A percentile compares a stretch with the other conserved stretches of the same genome.
These are phyloP conservation scores for Heliosperma pusillum DNA, from an alignment of 148 eudicot species.

Conservation along the genomic window DNA sequence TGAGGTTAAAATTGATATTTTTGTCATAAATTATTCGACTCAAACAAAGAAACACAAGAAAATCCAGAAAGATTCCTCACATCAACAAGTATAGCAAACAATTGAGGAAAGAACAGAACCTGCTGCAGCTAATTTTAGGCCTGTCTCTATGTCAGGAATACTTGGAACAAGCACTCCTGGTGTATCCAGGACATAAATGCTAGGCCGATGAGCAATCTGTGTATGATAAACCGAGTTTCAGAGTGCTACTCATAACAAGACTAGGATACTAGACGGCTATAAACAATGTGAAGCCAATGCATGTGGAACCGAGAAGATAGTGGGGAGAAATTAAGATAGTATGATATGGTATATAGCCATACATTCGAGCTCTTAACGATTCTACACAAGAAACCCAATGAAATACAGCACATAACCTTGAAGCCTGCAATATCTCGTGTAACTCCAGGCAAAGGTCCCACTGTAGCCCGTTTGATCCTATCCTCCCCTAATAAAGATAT, in stretches of 20 bases:
- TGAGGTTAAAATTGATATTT: neutral
- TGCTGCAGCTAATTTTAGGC: conserved; percentile 81
- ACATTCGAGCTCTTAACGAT: neutral
- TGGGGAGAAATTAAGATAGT: neutral
- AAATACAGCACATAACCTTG: conserved; percentile 46
- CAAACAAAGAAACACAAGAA: neutral
- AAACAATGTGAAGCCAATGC: neutral
- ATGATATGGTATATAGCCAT: neutral
- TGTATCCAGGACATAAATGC: conserved; percentile 93
- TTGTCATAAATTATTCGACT: neutral
- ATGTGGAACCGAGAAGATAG: neutral
- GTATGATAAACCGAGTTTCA: conserved; percentile 17
- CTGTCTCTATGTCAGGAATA: conserved; percentile 88
- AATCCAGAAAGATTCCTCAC: neutral
- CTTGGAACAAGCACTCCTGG: conserved; percentile 96
- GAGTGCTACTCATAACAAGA: neutral
- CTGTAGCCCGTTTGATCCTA: conserved; percentile 77
- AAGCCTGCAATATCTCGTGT: conserved; percentile 99
- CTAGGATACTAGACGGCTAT: too few species aligned
- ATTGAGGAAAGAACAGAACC: conserved; percentile 39
- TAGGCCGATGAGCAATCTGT: conserved; percentile 93
- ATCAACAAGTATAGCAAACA: neutral
- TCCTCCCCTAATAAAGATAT: conserved; percentile 65
- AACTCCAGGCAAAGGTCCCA: conserved; percentile 99
- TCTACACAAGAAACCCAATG: neutral